These are phyloP conservation scores for Tolypocladium guangdongense DNA, from an alignment of 2,329 filamentous ascomycete species.

Conservation along the genomic window DNA sequence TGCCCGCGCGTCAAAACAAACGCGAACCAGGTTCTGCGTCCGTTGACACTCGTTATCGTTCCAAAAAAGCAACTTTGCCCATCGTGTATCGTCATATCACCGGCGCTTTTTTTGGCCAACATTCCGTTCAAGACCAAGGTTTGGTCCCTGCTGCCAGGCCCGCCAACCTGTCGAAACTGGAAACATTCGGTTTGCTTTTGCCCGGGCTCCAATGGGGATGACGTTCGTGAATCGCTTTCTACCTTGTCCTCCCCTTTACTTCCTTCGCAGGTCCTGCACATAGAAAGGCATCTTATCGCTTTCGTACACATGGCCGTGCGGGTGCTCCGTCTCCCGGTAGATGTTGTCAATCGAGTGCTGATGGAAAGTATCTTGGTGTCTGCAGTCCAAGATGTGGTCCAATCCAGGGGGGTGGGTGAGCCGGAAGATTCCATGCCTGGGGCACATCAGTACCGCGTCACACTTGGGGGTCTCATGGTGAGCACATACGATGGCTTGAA, in stretches of 20 bases:
- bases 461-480: slow-evolving; percentile 1
- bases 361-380: slow-evolving; percentile 72
- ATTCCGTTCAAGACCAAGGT: background rate
- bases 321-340: slow-evolving; percentile 63
- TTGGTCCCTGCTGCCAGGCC: background rate
- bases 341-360: slow-evolving; percentile 56
- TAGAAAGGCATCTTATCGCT: slow-evolving; percentile 52
- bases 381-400: slow-evolving; percentile 72
- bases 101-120: background rate
- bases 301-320: slow-evolving; percentile 59
- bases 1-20: background rate
- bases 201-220: background rate
- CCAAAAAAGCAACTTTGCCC: background rate
- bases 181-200: background rate
- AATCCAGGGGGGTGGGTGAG: slow-evolving; percentile 89
- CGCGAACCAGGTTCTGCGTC: background rate
- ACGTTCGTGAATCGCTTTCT: background rate
- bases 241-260: background rate
- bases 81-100: background rate
- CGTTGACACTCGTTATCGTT: background rate
- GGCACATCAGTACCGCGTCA: background rate
- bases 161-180: background rate
- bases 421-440: slow-evolving; percentile 80
- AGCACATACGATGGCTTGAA: slow-evolving; percentile 59
- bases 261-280: slow-evolving; percentile 39